Base-by-base conservation (phyloP, 768 basidiomycete genomes). In the Kwoniella sp. region DNA sequence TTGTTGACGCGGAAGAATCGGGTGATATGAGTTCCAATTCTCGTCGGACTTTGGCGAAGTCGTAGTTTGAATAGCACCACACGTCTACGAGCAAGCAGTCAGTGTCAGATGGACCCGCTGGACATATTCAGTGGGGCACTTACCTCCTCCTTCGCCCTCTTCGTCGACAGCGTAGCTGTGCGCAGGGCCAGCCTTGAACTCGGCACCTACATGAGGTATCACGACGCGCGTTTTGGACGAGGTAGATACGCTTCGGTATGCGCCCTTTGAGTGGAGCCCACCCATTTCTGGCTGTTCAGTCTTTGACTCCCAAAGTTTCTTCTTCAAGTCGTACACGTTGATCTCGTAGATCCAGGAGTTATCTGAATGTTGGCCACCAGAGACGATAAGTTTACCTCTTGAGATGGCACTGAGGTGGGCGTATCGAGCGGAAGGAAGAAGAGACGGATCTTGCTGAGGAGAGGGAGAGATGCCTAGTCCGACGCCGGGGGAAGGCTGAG, bases 41-140 rank as follows among this genome's bases (percentile, higher is more conserved):
- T 47, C 95, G 90, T 77, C 92, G 90, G 67, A 97, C 94, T 76
- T 96, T 92, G 41, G 82, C 79, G 60, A 83, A 82, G 82, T 97
- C 97, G 84, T 94, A 96, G 79, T 98, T 99, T 73, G 91, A 93
- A 81, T 94, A 99, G 28, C 95, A 83, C 80, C 87, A 91, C 30
- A 97, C 90, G 71, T 96, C 91, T 70, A 70, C 9, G 29, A 56
- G 29, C 23, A 34, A 31, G 87, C 88, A 8, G 92, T 91, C 73
- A 87, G 86, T 63, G 91, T 88, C 65, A 87, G 87, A 13, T 34
- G n/a, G 5, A 48, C 47, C 23, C 23, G 9, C 4, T n/a, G n/a
- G 2, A 85, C 88, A 11, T 90, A 88, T 1, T 83, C 20, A 13
- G 38, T n/a, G 52, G 23, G 17, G 28, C 30, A 55, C 68, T 66